phyloP scores from a whole-genome alignment of 345 rosid species.

The Ceriops zippeliana region DNA sequence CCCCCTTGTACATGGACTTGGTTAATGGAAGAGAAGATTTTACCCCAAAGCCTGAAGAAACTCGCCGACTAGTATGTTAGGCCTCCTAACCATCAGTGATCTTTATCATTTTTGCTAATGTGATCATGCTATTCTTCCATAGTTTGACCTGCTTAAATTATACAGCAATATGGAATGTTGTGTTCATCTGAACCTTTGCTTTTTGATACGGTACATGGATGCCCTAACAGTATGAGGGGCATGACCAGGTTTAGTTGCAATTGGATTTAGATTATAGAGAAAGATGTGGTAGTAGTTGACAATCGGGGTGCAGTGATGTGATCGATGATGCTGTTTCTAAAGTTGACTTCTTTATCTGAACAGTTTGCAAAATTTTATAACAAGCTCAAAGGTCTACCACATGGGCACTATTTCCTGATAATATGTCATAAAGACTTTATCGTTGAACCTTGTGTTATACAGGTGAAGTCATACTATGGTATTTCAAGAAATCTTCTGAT shows the following conservation, averaged over 20 bases:
- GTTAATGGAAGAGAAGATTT: slow-evolving; percentile 94
- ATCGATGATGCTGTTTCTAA: neutral
- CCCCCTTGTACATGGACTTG: slow-evolving; percentile 94
- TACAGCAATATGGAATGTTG: too few species aligned
- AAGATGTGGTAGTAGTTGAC: neutral
- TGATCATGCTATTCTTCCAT: neutral
- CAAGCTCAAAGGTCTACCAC: neutral
- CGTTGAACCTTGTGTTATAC: slow-evolving; percentile 23
- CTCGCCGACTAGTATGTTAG: slow-evolving; percentile 74
- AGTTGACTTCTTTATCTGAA: neutral
- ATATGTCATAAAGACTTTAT: slow-evolving; percentile 4
- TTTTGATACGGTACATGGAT: neutral
- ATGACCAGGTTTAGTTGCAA: neutral
- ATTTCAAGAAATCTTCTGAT: slow-evolving; percentile 86
- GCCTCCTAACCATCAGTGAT: too few species aligned
- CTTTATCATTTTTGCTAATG: neutral
- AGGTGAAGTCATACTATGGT: slow-evolving; percentile 93
- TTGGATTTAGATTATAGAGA: neutral
- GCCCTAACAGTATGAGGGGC: neutral
- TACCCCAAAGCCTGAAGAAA: slow-evolving; percentile 93
- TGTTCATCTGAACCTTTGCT: neutral
- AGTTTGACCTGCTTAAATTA: too few species aligned
- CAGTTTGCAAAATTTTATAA: neutral
- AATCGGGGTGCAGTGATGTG: neutral
- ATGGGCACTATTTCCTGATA: neutral